Conservation (phyloP, 2,329 filamentous ascomycete genomes). For the Lasiodiplodia theobromae region DNA sequence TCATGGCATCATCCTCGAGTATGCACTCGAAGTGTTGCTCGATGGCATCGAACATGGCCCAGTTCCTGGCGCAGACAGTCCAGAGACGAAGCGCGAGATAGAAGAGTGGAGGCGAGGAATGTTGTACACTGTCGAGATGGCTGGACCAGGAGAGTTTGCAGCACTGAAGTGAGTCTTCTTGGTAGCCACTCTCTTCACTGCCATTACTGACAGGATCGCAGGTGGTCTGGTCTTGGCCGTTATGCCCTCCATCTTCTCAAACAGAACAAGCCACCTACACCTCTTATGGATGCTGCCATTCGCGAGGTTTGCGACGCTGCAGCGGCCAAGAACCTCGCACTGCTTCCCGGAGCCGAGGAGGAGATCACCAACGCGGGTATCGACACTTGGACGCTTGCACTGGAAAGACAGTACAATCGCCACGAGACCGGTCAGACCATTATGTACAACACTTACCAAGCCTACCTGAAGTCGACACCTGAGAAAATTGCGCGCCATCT, state of each 20-base stretch:
- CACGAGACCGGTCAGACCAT: constrained; percentile 73
- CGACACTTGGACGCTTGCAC: constrained; percentile 60
- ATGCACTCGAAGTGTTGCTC: constrained; percentile 71
- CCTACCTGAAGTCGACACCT: constrained; percentile 60
- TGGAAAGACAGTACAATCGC: constrained; percentile 61
- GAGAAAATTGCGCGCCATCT: constrained; percentile 55
- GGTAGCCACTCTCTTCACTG: not conserved
- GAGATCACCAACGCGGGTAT: constrained; percentile 72
- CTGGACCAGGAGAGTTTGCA: constrained; percentile 55
- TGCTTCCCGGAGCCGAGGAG: constrained; percentile 89
- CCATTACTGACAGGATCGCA: constrained; percentile 38
- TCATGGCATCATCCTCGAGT: constrained; percentile 84
- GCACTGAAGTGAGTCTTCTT: constrained; percentile 50
- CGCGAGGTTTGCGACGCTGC: constrained; percentile 78
- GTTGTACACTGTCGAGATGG: constrained; percentile 68
- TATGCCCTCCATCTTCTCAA: constrained; percentile 73
- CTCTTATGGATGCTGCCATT: constrained; percentile 72
- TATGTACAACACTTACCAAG: constrained; percentile 73
- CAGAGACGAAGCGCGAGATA: constrained; percentile 68
- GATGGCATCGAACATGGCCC: constrained; percentile 32
- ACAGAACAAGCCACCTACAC: constrained; percentile 67
- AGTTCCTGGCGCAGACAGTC: constrained; percentile 34
- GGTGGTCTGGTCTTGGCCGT: constrained; percentile 82
- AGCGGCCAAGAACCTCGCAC: constrained; percentile 69
- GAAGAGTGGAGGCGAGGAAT: constrained; percentile 75